Evolutionary conservation across 1,139 yeast genomes (phyloP).

Genomic region (Suhomyces atakaporum): DNA sequence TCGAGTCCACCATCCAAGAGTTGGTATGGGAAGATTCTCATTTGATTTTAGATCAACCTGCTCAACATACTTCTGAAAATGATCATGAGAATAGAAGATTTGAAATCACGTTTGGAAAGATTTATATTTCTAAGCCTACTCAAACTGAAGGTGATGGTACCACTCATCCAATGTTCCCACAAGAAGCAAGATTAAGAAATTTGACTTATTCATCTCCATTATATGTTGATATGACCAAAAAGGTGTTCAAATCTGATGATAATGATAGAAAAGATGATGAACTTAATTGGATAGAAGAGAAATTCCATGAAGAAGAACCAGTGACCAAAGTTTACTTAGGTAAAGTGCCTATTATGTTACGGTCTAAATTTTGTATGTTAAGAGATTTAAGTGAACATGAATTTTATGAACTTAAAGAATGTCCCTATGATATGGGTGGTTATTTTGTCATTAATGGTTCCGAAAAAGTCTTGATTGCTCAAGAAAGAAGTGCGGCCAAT

Average conservation of each 20-base stretch:
- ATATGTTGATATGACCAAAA: slow-evolving; percentile 93
- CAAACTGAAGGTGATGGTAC: slow-evolving; percentile 99
- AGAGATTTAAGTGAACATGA: slow-evolving; percentile 93
- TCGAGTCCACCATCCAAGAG: slow-evolving; percentile 94
- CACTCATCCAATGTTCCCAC: slow-evolving; percentile 97
- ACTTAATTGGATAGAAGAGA: slow-evolving; percentile 68
- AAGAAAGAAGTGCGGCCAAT: slow-evolving; percentile 97
- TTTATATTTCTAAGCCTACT: slow-evolving; percentile 93
- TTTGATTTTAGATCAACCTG: slow-evolving; percentile 93
- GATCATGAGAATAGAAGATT: slow-evolving; percentile 90
- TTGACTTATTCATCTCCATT: slow-evolving; percentile 95
- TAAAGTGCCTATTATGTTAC: slow-evolving; percentile 95
- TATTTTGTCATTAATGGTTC: slow-evolving; percentile 97
- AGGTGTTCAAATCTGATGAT: slow-evolving; percentile 77
- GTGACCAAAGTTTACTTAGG: slow-evolving; percentile 86
- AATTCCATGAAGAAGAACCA: slow-evolving; percentile 56
- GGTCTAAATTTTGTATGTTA: slow-evolving; percentile 94
- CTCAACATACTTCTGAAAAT: slow-evolving; percentile 90
- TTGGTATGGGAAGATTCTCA: slow-evolving; percentile 95
- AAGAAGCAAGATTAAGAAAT: slow-evolving; percentile 95
- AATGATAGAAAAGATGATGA: slow-evolving; percentile 60
- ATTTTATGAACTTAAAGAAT: slow-evolving; percentile 91
- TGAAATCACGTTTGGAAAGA: slow-evolving; percentile 95
- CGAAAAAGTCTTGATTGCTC: slow-evolving; percentile 96
- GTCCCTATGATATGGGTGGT: slow-evolving; percentile 99